Base-by-base conservation (phyloP, 1,284 basidiomycete species). In the Athelia sp. region DNA sequence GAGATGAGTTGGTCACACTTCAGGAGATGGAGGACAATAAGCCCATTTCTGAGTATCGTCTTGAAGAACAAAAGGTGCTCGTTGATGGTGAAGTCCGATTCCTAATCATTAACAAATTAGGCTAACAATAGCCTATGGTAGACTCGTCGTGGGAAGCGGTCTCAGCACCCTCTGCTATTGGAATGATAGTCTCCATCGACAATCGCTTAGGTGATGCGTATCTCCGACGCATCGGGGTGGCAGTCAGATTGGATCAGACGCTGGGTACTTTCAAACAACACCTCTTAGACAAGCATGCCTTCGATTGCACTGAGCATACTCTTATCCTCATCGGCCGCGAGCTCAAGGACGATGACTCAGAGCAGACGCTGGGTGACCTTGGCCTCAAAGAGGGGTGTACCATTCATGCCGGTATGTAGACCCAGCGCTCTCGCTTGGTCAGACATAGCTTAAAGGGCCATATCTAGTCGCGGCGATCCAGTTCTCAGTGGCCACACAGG, bases 321-420 rank as follows among this genome's bases (percentile, higher is more conserved):
- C 36, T 40, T 40, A 40, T 40, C 15, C 36, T 40, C 36, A 40
- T 40, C 36, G 36, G 36, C 19, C 36, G 36, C 36, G 36, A 40
- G 19, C 36, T 40, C 36, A 40, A 40, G 19, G 36, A 40, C 19
- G 36, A 40, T n/a, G 36, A 34, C 32, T n/a, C n/a, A n/a, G n/a
- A 29, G 13, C 15, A 40, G 19, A 40, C 19, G 15, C 36, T 40
- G 15, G 36, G 36, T 8, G 36, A 40, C 15, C 36, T 40, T n/a
- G 36, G 36, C n/a, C n/a, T 40, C 36, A 21, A 8, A 17, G n/a
- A n/a, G 36, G 36, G 36, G 36, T 40, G 36, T n/a, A 40, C 36
- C n/a, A 21, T 40, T 6, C 36, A 40, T 40, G 36, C 36, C 9
- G 36, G 36, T 40, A 40, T 8, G 15, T 40, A n/a, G 15, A n/a